A percentile compares a stretch with the other conserved stretches of the same genome.
Evolutionary conservation across 805 yeast species (phyloP).

Genomic region (Candida railenensis): DNA sequence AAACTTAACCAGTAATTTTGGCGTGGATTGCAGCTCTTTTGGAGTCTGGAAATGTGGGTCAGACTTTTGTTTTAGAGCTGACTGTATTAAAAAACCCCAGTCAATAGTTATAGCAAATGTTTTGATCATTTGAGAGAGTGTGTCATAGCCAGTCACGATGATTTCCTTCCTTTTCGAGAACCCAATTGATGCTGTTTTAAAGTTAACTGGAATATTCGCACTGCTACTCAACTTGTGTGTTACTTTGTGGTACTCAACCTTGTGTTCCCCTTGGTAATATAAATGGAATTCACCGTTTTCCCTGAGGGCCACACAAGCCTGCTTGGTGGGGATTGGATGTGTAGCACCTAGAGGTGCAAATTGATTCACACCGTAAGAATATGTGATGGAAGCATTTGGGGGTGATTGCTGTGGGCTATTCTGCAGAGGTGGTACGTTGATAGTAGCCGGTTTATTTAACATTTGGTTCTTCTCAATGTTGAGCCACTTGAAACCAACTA

Average conservation of each 20-base stretch:
- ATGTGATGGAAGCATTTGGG: conserved; percentile 26
- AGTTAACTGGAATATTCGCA: conserved; percentile 14
- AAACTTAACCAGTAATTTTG: conserved; percentile 36
- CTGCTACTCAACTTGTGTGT: conserved; percentile 18
- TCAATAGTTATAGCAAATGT: conserved; percentile 45
- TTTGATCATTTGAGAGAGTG: conserved; percentile 31
- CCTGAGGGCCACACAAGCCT: conserved; percentile 68
- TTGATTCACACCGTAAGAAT: conserved; percentile 58
- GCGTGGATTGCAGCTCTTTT: conserved; percentile 39
- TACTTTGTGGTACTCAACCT: conserved; percentile 52
- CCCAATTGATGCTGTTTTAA: conserved; percentile 50
- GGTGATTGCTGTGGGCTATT: conserved; percentile 6
- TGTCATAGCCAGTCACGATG: conserved; percentile 42
- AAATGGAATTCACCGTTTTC: conserved; percentile 58
- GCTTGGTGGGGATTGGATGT: conserved; percentile 68
- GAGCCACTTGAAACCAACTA: conserved; percentile 68
- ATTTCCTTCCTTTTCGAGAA: conserved; percentile 48
- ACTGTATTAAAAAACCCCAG: conserved; percentile 55
- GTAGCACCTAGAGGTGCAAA: conserved; percentile 58
- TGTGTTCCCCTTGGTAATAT: conserved; percentile 65
- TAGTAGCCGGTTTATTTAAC: conserved; percentile 56
- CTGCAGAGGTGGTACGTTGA: conserved; percentile 17
- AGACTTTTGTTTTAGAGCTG: conserved; percentile 45
- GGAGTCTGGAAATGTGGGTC: conserved; percentile 54
- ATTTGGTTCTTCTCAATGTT: conserved; percentile 67